Evolutionary conservation across 306 rosid species (phyloP), one percentile per base, ranked within the genome.

Genomic region (Begonia fuchsioides): DNA sequence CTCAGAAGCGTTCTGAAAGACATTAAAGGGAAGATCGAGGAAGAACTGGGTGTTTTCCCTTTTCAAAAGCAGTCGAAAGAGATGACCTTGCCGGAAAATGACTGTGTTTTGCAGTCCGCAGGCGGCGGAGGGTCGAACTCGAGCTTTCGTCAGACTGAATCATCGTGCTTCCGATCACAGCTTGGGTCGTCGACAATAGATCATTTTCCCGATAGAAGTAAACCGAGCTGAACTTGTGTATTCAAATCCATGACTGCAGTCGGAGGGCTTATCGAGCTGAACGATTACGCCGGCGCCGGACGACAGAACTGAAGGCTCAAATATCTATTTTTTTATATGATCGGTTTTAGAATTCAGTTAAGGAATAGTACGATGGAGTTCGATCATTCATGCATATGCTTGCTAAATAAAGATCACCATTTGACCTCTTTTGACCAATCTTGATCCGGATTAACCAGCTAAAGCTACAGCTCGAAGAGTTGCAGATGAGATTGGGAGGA

Each of bases 11-110:
- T 75, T 50, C 63, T 84, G 62, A 45, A 60, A 19, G 70, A 66
- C 5, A 53, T 75, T 17, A 68, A 65, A 61, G 81, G 81, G 43
- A 77, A 70, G 62, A 64, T 77, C 32, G 87, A 72, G 38, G 32
- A 12, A 48, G 81, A 70, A 38, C 14, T 80, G 51, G 83, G 77
- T 56, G 50, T 13, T 49, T 77, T 57, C 13, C 81, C 90, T 10
- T 67, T 53, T 54, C 54, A 49, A 38, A 76, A 64, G 17, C 68
- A 44, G 38, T 59, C 55, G 12, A 57, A 48, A 26, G 35, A 26
- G 8, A 26, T 5, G 35, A 26, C 35, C 40, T 35, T 52, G 16
- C 63, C 47, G 57, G 74, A 71, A 39, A 39, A 63, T 13, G 59
- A 65, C 40, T 51, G 62, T 52, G 49, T 51, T 35, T 13, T 53